Base-by-base conservation (phyloP, 352 stramenopile genomes). In the Phytophthora aleatoria region DNA sequence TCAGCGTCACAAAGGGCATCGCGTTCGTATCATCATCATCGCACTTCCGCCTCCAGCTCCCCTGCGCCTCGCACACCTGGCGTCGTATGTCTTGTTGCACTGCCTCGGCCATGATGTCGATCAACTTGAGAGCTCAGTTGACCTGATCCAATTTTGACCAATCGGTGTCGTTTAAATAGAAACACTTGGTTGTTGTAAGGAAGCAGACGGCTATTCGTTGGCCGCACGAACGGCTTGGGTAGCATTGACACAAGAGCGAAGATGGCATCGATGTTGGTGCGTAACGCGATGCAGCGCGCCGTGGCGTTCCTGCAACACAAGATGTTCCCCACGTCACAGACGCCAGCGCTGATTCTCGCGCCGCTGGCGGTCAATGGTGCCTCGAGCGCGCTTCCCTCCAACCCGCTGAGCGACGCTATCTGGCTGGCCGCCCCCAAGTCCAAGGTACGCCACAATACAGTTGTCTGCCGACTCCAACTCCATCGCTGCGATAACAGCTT, bases 381-480 rank as follows among this genome's bases (percentile, higher is more conserved):
- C 0, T 64, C 79, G 7, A 56, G 68, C 13, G 54, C 76, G 28
- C 52, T 81, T 28, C 44, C 71, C 11, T 73, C 67, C 39, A 88
- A 90, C 77, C 60, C 76, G 59, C 74, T 94, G 44, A 74, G 79
- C 43, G 79, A 94, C 48, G 79, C 79, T 36, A 83, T 95, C 63
- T 95, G 87, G 87, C 67, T 91, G 31, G 87, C 87, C 3, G 85
- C 83, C 31, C 87, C 87, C 55, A 95, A 95, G 79, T 95, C 87
- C 62, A 95, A 95, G 83, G 85, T 94, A 72, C 47, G 80, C 10
- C 2, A 15, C 28, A 43, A 20, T 20, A 20, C 20, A 20, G 20
- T 20, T 20, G 20, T 20, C 20, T 20, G 20, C 20, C 20, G 20
- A 20, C 6, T 3, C 12, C 31, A 16, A 44, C n/a, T 26, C 28